Base-by-base conservation (phyloP, 306 rosid species). In the Lupinus albus region DNA sequence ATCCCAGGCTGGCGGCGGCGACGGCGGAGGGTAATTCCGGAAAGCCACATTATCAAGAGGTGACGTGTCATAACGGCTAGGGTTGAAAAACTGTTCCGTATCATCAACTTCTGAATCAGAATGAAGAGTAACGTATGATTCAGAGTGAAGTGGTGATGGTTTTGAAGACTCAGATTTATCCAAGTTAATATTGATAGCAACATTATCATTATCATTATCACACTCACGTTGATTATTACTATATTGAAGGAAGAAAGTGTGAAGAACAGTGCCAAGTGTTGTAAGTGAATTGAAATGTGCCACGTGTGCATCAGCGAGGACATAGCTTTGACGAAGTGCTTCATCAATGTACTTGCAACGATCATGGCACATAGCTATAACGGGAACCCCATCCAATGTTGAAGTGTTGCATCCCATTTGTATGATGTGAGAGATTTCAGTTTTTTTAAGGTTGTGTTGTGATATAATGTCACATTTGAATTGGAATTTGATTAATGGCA, bases 281-380 rank as follows among this genome's bases (percentile, higher is more conserved):
- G 16, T 77, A 45, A 89, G 96, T 20, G 88, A 83, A 1, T 83
- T 76, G 21, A 82, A 41, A 79, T 84, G 86, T 4, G 87, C 80
- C 54, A 67, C 68, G 78, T 89, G 96, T 11, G 96, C 81, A 17
- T 86, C 84, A 12, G 86, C 77, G 6, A 89, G 69, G 14, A 81
- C 65, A 58, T 75, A 76, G 83, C 85, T 61, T 6, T 72, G 85
- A 5, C 77, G 50, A 57, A 89, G 83, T 6, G 92, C 85, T 55
- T 84, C 82, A 36, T 84, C 85, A 0, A 86, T 63, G 63, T 53
- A 83, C 4, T 51, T 81, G 83, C 88, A 84, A 30, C 96, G 92
- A 61, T 89, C 96, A 3, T 85, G 92, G 84, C 96, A 86, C 1
- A 89, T 62, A 46, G 87, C 75, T 66, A 89, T 90, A 11, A 84